Percentiles rank a stretch among this genome's conserved stretches.
These are phyloP conservation scores for Solanum verrucosum DNA, from an alignment of 257 asterid species.

Conservation along the genomic window DNA sequence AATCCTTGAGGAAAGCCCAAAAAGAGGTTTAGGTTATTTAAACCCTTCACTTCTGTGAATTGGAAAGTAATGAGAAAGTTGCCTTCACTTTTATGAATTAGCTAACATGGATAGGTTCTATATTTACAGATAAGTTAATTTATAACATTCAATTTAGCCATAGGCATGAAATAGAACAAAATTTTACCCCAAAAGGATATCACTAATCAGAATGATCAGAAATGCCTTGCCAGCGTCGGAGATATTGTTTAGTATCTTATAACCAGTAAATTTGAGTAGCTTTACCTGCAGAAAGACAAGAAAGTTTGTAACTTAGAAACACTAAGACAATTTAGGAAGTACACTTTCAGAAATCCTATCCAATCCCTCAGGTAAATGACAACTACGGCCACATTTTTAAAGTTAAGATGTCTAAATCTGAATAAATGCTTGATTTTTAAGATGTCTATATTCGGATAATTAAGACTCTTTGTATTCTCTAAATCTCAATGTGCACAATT, in stretches of 20 bases:
- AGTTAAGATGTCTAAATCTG: neutral
- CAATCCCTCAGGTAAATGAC: neutral
- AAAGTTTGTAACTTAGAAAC: neutral
- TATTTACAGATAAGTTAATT: neutral
- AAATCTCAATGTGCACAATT: neutral
- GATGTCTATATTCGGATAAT: neutral
- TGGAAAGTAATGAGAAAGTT: neutral
- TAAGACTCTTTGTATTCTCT: neutral
- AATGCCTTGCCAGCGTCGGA: conserved; percentile 94
- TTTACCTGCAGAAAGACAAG: conserved; percentile 58
- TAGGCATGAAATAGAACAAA: neutral
- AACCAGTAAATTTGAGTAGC: conserved; percentile 91
- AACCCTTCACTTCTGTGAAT: neutral
- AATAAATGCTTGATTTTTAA: neutral
- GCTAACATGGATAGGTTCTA: neutral
- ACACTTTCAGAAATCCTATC: neutral
- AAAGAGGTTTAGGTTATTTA: neutral
- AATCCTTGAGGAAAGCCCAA: neutral
- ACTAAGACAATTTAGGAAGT: neutral
- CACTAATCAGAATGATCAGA: conserved; percentile 70
- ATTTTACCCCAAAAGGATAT: conserved; percentile 80
- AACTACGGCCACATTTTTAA: neutral
- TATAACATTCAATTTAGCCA: neutral
- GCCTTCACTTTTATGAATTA: neutral
- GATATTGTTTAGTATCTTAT: conserved; percentile 69